phyloP scores from a whole-genome alignment of 371 early-diverging fungal species.

The Mortierella sp. region DNA sequence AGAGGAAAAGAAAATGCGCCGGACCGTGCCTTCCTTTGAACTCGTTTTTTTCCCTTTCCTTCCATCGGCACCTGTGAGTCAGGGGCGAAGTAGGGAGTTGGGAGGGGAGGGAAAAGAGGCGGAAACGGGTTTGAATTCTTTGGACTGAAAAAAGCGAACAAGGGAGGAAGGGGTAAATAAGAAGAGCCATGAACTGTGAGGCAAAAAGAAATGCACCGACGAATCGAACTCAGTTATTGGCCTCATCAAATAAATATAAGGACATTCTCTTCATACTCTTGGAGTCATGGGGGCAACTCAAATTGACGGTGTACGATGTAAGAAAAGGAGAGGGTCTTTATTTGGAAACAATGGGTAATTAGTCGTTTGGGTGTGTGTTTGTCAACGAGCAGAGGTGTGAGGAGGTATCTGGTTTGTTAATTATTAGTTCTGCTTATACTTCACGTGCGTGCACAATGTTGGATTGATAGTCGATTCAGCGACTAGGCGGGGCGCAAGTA shows the following conservation, averaged over 20 bases:
- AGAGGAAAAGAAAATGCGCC: conserved; percentile 8
- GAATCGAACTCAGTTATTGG: background rate
- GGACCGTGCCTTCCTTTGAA: conserved; percentile 14
- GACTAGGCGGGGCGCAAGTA: background rate
- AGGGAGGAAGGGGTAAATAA: background rate
- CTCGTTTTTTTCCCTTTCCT: background rate
- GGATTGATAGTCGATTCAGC: background rate
- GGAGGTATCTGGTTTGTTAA: background rate
- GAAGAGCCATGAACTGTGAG: background rate
- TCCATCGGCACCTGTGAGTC: conserved; percentile 1
- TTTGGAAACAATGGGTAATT: background rate
- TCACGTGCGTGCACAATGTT: background rate
- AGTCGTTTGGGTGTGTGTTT: background rate
- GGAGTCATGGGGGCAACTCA: conserved; percentile 5
- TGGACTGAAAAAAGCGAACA: background rate
- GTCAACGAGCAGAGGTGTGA: background rate
- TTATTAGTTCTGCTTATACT: background rate
- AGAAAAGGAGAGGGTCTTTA: background rate
- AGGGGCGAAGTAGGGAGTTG: background rate
- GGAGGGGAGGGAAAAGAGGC: background rate
- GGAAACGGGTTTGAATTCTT: background rate
- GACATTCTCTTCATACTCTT: background rate
- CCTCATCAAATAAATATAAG: background rate
- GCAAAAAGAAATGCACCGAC: background rate
- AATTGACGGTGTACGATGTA: background rate